Base-by-base conservation (phyloP, 2,329 filamentous ascomycete species). In the Colletotrichum tofieldiae region DNA sequence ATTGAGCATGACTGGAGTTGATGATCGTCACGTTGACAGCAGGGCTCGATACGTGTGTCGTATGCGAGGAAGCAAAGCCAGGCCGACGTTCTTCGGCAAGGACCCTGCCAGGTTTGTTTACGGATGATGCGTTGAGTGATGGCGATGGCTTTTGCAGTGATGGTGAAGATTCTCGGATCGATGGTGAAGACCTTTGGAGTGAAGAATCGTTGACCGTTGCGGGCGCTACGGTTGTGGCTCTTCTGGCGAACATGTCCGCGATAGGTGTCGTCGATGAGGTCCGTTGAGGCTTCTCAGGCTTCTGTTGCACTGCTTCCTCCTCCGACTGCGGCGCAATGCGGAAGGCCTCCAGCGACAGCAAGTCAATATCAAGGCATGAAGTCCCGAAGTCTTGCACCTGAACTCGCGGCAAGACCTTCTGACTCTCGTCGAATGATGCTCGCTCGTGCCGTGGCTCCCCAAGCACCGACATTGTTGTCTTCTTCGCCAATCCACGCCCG, bases 351-450 rank as follows among this genome's bases (percentile, higher is more conserved):
- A 71, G 65, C 8, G 68, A 43, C 11, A 56, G 56, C 58, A 71
- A n/a, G 68, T 71, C 68, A 9, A 71, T 71, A 18, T 71, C 68
- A 2, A 71, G 65, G 26, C 51, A 58, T 14, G 68, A 71, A 0
- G 68, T 62, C 14, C 68, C 68, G n/a, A 71, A 71, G n/a, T 67
- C 68, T 7, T 45, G 56, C 35, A 71, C 68, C 58, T 71, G 64
- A 16, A 71, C 68, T 3, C 65, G 56, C 41, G 58, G 56, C 26
- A 68, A 43, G 26, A 20, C 58, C 49, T 71, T 71, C 23, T 35
- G 52, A 35, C 49, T 52, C 16, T 52, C 68, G 52, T 71, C 68
- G 9, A 71, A 43, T 8, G 68, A 68, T 12, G 56, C 41, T 3
- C 68, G 49, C 43, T 68, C 64, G 32, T 66, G 58, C 20, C 20